These are phyloP conservation scores for Boletales sp. DNA, from an alignment of 768 basidiomycete species.

Conservation along the genomic window DNA sequence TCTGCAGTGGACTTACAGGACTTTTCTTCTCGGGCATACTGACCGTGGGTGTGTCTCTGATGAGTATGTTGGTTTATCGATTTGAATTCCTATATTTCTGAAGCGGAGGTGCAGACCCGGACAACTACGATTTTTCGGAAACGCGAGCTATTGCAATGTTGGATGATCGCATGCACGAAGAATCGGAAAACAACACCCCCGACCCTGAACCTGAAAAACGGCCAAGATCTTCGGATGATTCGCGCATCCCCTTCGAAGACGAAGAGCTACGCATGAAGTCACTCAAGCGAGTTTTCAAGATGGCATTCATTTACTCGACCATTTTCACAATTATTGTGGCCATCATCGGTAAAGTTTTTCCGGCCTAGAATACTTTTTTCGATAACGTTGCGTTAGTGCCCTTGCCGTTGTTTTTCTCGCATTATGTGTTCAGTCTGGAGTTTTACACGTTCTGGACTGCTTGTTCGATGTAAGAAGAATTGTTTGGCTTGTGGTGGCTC, in stretches of 20 bases:
- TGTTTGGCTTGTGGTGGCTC: not conserved
- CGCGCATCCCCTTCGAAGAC: not conserved
- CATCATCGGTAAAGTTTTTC: slow-evolving; percentile 27
- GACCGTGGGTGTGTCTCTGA: slow-evolving; percentile 33
- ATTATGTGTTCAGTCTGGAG: slow-evolving; percentile 32
- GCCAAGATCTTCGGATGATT: not conserved
- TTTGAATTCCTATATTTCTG: not conserved
- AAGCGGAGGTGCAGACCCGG: slow-evolving; percentile 24
- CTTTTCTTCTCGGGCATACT: slow-evolving; percentile 37
- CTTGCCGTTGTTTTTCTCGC: slow-evolving; percentile 38
- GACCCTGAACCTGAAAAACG: slow-evolving; percentile 19
- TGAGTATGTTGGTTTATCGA: slow-evolving; percentile 22
- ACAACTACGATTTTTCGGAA: slow-evolving; percentile 36
- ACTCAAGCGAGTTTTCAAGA: slow-evolving; percentile 30
- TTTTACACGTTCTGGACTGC: slow-evolving; percentile 40
- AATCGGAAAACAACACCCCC: not conserved
- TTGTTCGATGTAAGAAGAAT: slow-evolving; percentile 31
- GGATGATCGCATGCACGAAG: slow-evolving; percentile 10
- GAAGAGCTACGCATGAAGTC: slow-evolving; percentile 12
- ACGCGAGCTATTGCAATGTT: slow-evolving; percentile 35
- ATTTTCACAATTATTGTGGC: slow-evolving; percentile 32
- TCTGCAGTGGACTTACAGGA: slow-evolving; percentile 37
- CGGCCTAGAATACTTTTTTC: not conserved
- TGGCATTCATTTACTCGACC: slow-evolving; percentile 32
- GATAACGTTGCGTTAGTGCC: slow-evolving; percentile 25